Conservation (phyloP, 2,329 filamentous ascomycete species). For the Zalaria sp. region DNA sequence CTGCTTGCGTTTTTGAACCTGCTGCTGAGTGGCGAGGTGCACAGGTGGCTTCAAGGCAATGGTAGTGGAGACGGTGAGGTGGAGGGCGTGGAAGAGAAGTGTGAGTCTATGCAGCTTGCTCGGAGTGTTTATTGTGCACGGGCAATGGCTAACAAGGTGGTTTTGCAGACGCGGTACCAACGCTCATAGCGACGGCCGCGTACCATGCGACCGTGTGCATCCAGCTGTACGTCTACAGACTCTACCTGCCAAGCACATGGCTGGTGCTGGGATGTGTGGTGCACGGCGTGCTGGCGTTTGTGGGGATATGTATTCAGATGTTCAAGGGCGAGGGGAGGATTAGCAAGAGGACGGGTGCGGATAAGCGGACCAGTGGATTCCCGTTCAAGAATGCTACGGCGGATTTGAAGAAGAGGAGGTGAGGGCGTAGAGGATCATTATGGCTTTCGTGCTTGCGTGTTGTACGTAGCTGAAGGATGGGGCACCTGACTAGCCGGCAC, state of each 20-base stretch:
- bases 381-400: slow-evolving; percentile 48
- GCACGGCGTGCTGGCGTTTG: slow-evolving; percentile 33
- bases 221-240: slow-evolving; percentile 53
- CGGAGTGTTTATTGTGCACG: no score
- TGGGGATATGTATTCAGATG: slow-evolving; percentile 50
- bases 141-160: no score
- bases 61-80: neutral
- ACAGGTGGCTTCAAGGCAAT: neutral
- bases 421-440: neutral
- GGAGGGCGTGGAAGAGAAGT: slow-evolving; percentile 1
- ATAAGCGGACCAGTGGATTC: slow-evolving; percentile 50
- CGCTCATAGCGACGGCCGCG: slow-evolving; percentile 48
- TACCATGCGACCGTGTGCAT: slow-evolving; percentile 49
- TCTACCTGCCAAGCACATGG: slow-evolving; percentile 37
- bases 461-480: neutral
- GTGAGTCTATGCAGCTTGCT: neutral
- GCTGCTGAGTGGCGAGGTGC: slow-evolving; percentile 44
- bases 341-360: slow-evolving; percentile 46
- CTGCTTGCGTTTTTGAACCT: slow-evolving; percentile 47
- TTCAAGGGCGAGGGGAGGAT: slow-evolving; percentile 44
- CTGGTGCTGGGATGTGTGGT: slow-evolving; percentile 43
- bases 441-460: neutral
- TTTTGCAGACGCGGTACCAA: slow-evolving; percentile 40
- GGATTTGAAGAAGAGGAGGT: slow-evolving; percentile 28
- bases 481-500: slow-evolving; percentile 1